phyloP scores from a whole-genome alignment of 495 filamentous ascomycete genomes.

The Penicillium lagena region DNA sequence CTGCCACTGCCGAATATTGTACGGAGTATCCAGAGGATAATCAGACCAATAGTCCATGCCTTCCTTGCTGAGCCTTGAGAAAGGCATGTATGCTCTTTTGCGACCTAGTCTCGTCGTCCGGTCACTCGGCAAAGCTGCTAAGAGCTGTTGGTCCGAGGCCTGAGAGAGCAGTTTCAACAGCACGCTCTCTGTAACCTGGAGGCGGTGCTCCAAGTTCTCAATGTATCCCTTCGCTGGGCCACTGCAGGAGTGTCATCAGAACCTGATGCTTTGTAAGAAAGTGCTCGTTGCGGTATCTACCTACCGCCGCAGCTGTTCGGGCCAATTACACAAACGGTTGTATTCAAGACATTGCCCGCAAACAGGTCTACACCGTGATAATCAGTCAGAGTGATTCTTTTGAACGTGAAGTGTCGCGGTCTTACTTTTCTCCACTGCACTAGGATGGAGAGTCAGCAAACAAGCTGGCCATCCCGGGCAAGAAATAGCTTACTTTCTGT shows the following conservation, averaged over 20 bases:
- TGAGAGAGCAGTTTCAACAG: constrained; percentile 26
- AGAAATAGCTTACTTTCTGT: constrained; percentile 24
- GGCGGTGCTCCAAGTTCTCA: constrained; percentile 31
- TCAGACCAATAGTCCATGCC: constrained; percentile 30
- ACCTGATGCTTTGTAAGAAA: neutral
- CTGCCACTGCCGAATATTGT: constrained; percentile 32
- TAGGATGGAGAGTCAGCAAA: neutral
- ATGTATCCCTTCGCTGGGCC: constrained; percentile 36
- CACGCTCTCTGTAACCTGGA: constrained; percentile 30
- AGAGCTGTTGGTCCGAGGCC: constrained; percentile 24
- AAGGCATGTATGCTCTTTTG: constrained; percentile 10
- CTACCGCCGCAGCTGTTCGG: constrained; percentile 33
- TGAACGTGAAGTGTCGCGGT: neutral
- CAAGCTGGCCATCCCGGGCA: neutral
- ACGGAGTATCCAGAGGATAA: constrained; percentile 26
- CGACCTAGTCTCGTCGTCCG: neutral
- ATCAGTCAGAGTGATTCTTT: neutral
- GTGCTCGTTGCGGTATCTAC: neutral
- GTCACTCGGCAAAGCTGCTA: constrained; percentile 4
- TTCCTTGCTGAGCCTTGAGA: constrained; percentile 20
- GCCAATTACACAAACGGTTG: constrained; percentile 32
- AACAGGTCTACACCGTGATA: constrained; percentile 18
- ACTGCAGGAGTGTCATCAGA: constrained; percentile 8
- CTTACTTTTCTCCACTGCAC: constrained; percentile 34
- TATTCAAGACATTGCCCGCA: constrained; percentile 31